Evolutionary conservation across 164 flowering plant species (phyloP), one percentile per base, ranked within the genome.

Genomic region (Vitis rupestris): DNA sequence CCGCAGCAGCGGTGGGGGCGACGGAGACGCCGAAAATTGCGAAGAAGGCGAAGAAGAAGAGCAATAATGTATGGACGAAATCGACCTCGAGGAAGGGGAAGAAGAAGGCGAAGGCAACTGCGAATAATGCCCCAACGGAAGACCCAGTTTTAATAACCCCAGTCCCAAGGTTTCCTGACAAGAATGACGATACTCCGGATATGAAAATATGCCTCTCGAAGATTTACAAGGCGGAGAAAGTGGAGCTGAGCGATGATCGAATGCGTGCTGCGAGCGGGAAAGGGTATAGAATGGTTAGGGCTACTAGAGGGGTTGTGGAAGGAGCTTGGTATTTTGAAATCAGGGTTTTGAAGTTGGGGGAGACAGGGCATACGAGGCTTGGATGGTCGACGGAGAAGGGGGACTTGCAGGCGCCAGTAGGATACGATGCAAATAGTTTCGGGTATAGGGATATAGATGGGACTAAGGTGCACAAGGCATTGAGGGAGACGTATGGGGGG

Each of bases 311-410:
- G 70, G 93, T 95, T 13, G 68, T 63, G 6, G 97, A 91, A 51
- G 99, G 99, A 1, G 90, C 94, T 0, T 96, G 99, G 98, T 96
- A 88, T 74, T 93, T 88, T 61, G 99, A 96, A 78, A 92, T 93
- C 50, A 91, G 71, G 78, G 86, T 93, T 59, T 80, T 72, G 70
- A 75, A 72, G 29, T 82, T 96, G 78, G 99, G 99, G 37, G 95
- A 85, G 30, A 81, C 89, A 0, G 99, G 99, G 74, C 99, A 96
- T 70, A 90, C 95, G 2, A 82, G 99, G 69, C 79, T 96, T 0
- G 99, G 99, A n/a, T 96, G 97, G 95, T 81, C 97, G 10, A 93
- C 85, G 9, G 97, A 93, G 79, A 93, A 91, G 52, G 99, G 98
- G 72, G 98, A 96, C 69, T 82, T 96, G 86, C 99, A 96, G 83